These are phyloP conservation scores for Rhodotorula sp. DNA, from an alignment of 1,284 basidiomycete species.

Conservation along the genomic window DNA sequence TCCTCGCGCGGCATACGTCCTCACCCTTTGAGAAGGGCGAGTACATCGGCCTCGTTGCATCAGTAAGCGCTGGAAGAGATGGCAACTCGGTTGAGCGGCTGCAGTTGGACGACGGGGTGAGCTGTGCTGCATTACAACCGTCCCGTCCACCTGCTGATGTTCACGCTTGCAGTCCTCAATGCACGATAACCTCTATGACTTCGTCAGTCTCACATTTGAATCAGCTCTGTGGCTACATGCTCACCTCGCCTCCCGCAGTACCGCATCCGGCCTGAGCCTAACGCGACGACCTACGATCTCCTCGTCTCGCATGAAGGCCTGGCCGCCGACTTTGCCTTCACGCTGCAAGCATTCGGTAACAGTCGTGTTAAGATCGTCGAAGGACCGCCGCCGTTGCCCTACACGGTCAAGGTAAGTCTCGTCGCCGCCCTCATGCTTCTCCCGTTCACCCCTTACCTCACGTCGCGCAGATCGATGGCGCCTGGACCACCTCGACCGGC, in stretches of 20 bases:
- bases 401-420: neutral
- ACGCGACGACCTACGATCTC: conserved; percentile 15
- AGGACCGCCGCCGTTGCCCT: conserved; percentile 8
- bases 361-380: conserved; percentile 12
- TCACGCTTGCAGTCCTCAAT: conserved; percentile 12
- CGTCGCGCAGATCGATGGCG: conserved; percentile 60
- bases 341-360: conserved; percentile 20
- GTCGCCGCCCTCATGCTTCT: neutral
- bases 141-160: neutral
- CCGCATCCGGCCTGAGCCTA: conserved; percentile 18
- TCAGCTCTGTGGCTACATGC: neutral
- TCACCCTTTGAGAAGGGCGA: conserved; percentile 62
- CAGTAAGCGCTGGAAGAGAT: neutral
- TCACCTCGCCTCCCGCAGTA: conserved; percentile 6
- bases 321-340: neutral
- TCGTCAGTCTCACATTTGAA: conserved; percentile 12
- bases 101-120: conserved; percentile 12
- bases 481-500: conserved; percentile 68
- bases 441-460: neutral
- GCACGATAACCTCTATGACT: conserved; percentile 15
- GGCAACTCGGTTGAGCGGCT: rapidly evolving
- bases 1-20: conserved; percentile 73
- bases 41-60: conserved; percentile 64
- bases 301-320: conserved; percentile 27
- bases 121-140: neutral